A percentile compares a stretch with the other conserved stretches of the same genome.
phyloP scores from a whole-genome alignment of 1,284 basidiomycete genomes.

The Heterobasidion irregulare region DNA sequence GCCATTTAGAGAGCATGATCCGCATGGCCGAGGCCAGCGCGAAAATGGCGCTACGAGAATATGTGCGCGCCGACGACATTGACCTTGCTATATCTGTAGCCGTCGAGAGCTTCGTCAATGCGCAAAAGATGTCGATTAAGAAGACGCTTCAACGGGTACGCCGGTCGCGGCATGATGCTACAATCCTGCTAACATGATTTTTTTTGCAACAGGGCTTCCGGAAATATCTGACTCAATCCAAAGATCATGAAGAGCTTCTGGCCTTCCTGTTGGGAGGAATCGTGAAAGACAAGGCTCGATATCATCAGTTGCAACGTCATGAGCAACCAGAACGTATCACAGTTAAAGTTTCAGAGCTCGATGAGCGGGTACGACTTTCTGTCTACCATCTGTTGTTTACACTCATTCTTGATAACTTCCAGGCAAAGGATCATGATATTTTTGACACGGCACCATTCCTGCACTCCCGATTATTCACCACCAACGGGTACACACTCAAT shows the following conservation, averaged over 20 bases:
- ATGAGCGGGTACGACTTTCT: constrained; percentile 59
- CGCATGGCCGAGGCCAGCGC: constrained; percentile 98
- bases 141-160: constrained; percentile 90
- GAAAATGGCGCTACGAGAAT: constrained; percentile 97
- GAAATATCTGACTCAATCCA: constrained; percentile 92
- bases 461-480: constrained; percentile 74
- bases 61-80: constrained; percentile 93
- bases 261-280: constrained; percentile 92
- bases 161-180: constrained; percentile 11
- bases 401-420: not conserved
- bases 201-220: constrained; percentile 73
- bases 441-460: constrained; percentile 87
- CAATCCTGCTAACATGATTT: not conserved
- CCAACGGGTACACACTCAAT: constrained; percentile 81
- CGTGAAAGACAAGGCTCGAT: constrained; percentile 90
- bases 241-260: constrained; percentile 93
- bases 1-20: constrained; percentile 98
- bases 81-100: constrained; percentile 96
- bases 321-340: constrained; percentile 70
- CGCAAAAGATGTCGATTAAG: constrained; percentile 98
- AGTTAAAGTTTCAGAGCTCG: constrained; percentile 74
- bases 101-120: constrained; percentile 89
- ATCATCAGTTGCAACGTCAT: constrained; percentile 69
- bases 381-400: not conserved
- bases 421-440: constrained; percentile 94